phyloP scores from a whole-genome alignment of 805 yeast species.

The Kazachstania africana region DNA sequence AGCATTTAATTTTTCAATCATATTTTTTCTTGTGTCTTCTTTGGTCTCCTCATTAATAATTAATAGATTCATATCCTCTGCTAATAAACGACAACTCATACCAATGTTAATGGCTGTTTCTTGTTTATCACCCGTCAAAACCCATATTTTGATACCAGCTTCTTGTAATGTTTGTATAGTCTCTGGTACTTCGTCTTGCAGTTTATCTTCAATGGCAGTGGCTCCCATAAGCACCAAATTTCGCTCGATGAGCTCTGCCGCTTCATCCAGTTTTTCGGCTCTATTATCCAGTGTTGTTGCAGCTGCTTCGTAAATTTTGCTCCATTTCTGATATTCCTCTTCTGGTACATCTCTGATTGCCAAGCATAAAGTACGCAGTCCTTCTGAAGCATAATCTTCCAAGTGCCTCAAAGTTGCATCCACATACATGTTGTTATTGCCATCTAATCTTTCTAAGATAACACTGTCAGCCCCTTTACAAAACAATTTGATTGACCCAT shows the following conservation, averaged over 20 bases:
- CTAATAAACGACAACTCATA: constrained; percentile 87
- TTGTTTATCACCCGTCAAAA: constrained; percentile 94
- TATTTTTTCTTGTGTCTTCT: constrained; percentile 63
- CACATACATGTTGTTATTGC: constrained; percentile 62
- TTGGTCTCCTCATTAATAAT: constrained; percentile 78
- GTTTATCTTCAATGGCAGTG: constrained; percentile 94
- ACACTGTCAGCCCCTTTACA: constrained; percentile 99
- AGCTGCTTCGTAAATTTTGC: constrained; percentile 56
- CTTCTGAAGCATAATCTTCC: constrained; percentile 95
- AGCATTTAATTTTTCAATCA: constrained; percentile 65
- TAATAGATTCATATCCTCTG: constrained; percentile 91
- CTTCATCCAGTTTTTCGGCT: constrained; percentile 65
- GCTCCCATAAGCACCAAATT: constrained; percentile 82
- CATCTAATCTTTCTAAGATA: constrained; percentile 69
- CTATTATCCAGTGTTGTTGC: constrained; percentile 72
- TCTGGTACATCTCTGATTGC: constrained; percentile 75
- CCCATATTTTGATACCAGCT: constrained; percentile 97
- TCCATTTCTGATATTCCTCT: constrained; percentile 68
- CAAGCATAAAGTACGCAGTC: constrained; percentile 86
- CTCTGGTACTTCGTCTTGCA: constrained; percentile 98
- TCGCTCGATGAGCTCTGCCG: constrained; percentile 79
- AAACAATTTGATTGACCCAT: constrained; percentile 75
- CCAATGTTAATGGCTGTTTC: constrained; percentile 98
- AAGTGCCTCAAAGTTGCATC: constrained; percentile 74
- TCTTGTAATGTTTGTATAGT: constrained; percentile 89